These are phyloP conservation scores for Aspergillus quadricinctus DNA, from an alignment of 2,329 filamentous ascomycete genomes.

Conservation along the genomic window DNA sequence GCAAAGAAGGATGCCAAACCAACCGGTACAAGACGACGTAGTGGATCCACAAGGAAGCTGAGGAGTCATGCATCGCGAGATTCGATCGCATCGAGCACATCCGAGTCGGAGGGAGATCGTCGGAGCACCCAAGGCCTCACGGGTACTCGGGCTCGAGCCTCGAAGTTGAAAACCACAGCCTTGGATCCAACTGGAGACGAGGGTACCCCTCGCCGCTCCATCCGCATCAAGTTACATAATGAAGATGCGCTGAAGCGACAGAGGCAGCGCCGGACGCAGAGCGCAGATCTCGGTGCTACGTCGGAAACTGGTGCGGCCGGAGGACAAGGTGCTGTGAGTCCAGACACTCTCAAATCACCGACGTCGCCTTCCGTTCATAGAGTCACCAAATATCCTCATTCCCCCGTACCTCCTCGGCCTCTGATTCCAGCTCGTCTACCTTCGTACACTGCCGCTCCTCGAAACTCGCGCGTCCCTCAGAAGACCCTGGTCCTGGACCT, in stretches of 20 bases:
- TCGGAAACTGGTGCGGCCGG: slow-evolving; percentile 22
- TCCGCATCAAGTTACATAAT: slow-evolving; percentile 83
- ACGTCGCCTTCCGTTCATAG: slow-evolving; percentile 69
- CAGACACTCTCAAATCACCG: slow-evolving; percentile 85
- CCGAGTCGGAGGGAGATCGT: slow-evolving; percentile 52
- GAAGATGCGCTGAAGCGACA: slow-evolving; percentile 73
- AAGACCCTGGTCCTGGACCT: slow-evolving; percentile 95
- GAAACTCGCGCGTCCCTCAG: slow-evolving; percentile 53
- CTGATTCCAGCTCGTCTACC: slow-evolving; percentile 84
- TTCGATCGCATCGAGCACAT: slow-evolving; percentile 48
- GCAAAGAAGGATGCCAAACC: slow-evolving; percentile 20
- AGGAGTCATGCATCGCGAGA: slow-evolving; percentile 32
- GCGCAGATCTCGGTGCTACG: slow-evolving; percentile 24
- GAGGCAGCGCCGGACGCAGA: slow-evolving; percentile 37
- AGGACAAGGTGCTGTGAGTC: slow-evolving; percentile 53
- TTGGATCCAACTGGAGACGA: slow-evolving; percentile 51
- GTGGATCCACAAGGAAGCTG: slow-evolving; percentile 27
- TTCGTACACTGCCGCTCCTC: slow-evolving; percentile 64
- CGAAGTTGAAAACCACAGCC: slow-evolving; percentile 23
- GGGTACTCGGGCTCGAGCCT: slow-evolving; percentile 21
- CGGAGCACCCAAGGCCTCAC: slow-evolving; percentile 18
- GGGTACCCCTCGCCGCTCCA: slow-evolving; percentile 69
- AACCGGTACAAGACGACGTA: slow-evolving; percentile 25
- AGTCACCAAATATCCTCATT: slow-evolving; percentile 85
- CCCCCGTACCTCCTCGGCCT: slow-evolving; percentile 81